Percentiles rank a stretch among this genome's conserved stretches.
Conservation (phyloP, 371 early-diverging fungal genomes). For the Vairimorpha necatrix region DNA sequence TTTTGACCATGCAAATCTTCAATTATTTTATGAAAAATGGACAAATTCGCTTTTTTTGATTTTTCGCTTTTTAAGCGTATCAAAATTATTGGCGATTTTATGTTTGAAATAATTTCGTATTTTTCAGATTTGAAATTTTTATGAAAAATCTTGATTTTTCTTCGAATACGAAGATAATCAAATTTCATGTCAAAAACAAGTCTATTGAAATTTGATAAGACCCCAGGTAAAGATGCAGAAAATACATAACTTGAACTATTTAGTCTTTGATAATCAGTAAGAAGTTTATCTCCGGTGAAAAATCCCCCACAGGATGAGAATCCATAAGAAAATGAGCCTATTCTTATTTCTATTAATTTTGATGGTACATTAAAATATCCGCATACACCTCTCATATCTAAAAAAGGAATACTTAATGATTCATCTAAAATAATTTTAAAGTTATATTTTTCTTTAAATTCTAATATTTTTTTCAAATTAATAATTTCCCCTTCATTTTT, state of each 20-base stretch:
- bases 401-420: conserved; percentile 78
- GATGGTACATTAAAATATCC: conserved; percentile 53
- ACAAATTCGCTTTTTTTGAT: background rate
- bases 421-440: conserved; percentile 93
- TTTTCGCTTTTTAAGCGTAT: conserved; percentile 12
- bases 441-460: conserved; percentile 85
- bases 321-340: conserved; percentile 78
- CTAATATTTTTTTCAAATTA: conserved; percentile 74
- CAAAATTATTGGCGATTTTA: conserved; percentile 41
- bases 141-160: conserved; percentile 5
- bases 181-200: conserved; percentile 70
- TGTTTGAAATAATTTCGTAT: conserved; percentile 38
- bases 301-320: conserved; percentile 86
- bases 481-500: conserved; percentile 81
- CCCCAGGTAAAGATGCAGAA: conserved; percentile 93
- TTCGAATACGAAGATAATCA: conserved; percentile 3
- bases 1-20: conserved; percentile 1
- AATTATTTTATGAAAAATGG: background rate
- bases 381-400: conserved; percentile 66
- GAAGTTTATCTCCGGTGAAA: conserved; percentile 76
- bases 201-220: conserved; percentile 77
- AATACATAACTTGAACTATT: conserved; percentile 86
- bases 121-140: conserved; percentile 12
- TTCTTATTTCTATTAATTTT: conserved; percentile 81
- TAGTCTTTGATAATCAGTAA: conserved; percentile 85